These are phyloP conservation scores for Madurella mycetomatis DNA, from an alignment of 2,329 filamentous ascomycete species.

Conservation along the genomic window DNA sequence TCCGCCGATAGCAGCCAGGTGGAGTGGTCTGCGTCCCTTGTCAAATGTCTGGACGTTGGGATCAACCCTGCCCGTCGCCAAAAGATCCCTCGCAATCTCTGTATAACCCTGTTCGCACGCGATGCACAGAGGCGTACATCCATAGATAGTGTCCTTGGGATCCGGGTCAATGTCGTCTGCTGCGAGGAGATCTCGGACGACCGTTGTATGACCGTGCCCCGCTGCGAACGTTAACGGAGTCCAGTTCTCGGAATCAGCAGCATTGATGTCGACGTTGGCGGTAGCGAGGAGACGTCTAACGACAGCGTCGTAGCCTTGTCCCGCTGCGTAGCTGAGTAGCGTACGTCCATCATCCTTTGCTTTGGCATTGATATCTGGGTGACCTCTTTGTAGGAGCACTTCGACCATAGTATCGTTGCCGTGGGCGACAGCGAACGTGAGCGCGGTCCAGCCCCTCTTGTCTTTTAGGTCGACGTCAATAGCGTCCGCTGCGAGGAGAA, in stretches of 20 bases:
- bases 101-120: not conserved
- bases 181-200: not conserved
- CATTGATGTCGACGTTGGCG: not conserved
- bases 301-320: not conserved
- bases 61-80: not conserved
- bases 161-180: not conserved
- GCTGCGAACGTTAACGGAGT: not conserved
- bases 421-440: not conserved
- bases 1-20: not conserved
- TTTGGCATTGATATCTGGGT: not conserved
- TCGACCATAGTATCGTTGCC: not conserved
- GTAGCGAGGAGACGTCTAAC: not conserved
- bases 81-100: not conserved
- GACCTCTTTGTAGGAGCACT: not conserved
- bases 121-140: not conserved
- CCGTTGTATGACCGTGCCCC: not conserved
- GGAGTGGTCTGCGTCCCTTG: not conserved
- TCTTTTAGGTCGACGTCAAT: not conserved
- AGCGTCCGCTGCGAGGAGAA: not conserved
- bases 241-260: not conserved
- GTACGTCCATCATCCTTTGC: not conserved
- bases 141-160: not conserved
- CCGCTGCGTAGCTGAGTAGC: not conserved
- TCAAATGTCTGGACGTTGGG: not conserved
- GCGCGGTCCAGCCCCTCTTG: not conserved